Evolutionary conservation across 257 asterid genomes (phyloP).

Genomic region (Solanum peruvianum): DNA sequence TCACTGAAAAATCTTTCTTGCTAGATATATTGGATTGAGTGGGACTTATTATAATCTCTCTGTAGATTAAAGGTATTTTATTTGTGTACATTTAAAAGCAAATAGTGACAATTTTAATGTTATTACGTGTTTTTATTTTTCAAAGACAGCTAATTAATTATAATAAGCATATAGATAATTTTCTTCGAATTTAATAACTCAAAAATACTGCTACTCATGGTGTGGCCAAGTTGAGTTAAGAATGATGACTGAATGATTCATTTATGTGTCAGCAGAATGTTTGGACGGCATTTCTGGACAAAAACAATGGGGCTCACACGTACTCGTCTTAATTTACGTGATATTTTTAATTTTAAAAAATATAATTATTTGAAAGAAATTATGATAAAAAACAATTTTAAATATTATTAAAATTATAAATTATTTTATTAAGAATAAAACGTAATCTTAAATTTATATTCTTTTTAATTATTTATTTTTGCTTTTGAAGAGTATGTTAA

Average conservation of each 20-base stretch:
- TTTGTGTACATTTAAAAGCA: background rate
- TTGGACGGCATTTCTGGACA: background rate
- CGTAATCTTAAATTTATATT: background rate
- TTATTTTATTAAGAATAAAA: background rate
- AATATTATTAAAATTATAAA: background rate
- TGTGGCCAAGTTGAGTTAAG: background rate
- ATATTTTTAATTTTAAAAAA: too few species aligned
- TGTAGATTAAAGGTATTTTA: background rate
- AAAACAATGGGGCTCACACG: background rate
- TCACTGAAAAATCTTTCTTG: background rate
- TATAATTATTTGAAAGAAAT: rapidly evolving
- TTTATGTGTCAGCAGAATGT: background rate
- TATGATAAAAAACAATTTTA: background rate
- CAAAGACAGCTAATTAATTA: background rate
- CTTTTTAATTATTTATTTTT: background rate
- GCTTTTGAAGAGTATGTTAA: background rate
- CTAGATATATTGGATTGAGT: background rate
- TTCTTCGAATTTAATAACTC: background rate
- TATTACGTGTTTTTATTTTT: background rate
- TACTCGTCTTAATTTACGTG: background rate
- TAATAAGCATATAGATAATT: background rate
- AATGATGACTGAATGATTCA: background rate
- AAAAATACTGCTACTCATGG: background rate
- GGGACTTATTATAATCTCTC: background rate
- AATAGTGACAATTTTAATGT: background rate